These are phyloP conservation scores for Helicocarpus griseus DNA, from an alignment of 2,329 filamentous ascomycete genomes.

Conservation along the genomic window DNA sequence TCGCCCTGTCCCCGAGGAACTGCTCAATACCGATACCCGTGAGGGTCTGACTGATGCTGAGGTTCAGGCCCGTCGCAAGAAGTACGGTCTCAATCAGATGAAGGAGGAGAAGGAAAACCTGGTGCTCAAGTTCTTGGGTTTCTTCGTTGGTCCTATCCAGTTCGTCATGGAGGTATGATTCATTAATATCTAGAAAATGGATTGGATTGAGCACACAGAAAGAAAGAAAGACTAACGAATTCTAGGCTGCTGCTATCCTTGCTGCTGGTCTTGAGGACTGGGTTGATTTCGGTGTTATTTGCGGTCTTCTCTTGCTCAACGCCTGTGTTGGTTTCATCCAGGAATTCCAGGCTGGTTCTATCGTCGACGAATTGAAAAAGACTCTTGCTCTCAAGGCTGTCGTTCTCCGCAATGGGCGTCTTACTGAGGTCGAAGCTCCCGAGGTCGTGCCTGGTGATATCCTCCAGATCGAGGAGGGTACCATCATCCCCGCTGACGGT, in stretches of 20 bases:
- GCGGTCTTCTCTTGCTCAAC: constrained; percentile 72
- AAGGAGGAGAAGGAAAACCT: constrained; percentile 84
- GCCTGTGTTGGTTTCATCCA: constrained; percentile 79
- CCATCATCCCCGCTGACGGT: constrained; percentile 82
- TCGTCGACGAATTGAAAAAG: constrained; percentile 86
- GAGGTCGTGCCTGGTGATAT: constrained; percentile 87
- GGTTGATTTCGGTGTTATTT: constrained; percentile 91
- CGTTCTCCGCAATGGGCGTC: constrained; percentile 69
- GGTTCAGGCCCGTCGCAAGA: constrained; percentile 54
- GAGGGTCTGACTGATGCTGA: constrained; percentile 64
- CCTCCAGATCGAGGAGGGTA: constrained; percentile 80
- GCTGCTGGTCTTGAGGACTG: constrained; percentile 78
- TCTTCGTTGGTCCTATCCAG: constrained; percentile 82
- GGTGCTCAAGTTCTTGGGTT: constrained; percentile 69
- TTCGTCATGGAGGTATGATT: constrained; percentile 93
- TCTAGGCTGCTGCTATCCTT: constrained; percentile 61
- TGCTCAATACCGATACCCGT: constrained; percentile 66
- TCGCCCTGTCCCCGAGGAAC: constrained; percentile 59
- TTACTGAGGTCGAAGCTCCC: constrained; percentile 70
- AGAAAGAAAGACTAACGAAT: constrained; percentile 2
- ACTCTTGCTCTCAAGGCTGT: constrained; percentile 80
- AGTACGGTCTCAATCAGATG: constrained; percentile 80
- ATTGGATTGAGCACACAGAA: neutral
- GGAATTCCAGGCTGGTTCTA: constrained; percentile 81
- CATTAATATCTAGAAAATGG: too few relatives aligned